phyloP scores from a whole-genome alignment of 495 filamentous ascomycete species.

The Hypoxylon fuscum region DNA sequence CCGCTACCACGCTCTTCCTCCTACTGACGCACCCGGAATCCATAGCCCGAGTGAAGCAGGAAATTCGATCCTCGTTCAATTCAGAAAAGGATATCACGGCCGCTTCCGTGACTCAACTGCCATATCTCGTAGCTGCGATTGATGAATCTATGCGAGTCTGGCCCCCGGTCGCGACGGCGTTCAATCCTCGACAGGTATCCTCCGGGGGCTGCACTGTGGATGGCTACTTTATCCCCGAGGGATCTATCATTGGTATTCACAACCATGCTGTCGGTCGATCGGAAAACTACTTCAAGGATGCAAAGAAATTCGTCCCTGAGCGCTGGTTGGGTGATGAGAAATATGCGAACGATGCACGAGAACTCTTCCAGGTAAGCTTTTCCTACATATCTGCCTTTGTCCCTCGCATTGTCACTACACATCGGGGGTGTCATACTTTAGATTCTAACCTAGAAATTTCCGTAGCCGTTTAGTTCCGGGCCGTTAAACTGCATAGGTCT shows the following conservation, averaged over 20 bases:
- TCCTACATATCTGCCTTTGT: background rate
- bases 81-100: slow-evolving; percentile 59
- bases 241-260: slow-evolving; percentile 25
- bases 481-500: slow-evolving; percentile 62
- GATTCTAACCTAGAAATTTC: no score
- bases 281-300: slow-evolving; percentile 48
- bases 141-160: slow-evolving; percentile 66
- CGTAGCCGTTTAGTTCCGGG: slow-evolving; percentile 58
- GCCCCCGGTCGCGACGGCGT: slow-evolving; percentile 57
- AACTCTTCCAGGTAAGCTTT: slow-evolving; percentile 27
- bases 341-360: slow-evolving; percentile 53
- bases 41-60: slow-evolving; percentile 51
- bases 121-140: slow-evolving; percentile 65
- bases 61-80: slow-evolving; percentile 60
- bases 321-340: slow-evolving; percentile 51
- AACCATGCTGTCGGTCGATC: slow-evolving; percentile 29
- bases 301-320: slow-evolving; percentile 55
- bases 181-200: slow-evolving; percentile 49
- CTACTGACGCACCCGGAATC: slow-evolving; percentile 49
- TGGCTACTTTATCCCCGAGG: slow-evolving; percentile 48
- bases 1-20: slow-evolving; percentile 56
- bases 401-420: no score
- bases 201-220: slow-evolving; percentile 49
- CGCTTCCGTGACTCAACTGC: slow-evolving; percentile 49
- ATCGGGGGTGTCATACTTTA: no score